Conservation (phyloP, 2,329 filamentous ascomycete genomes). For the Ophiocordyceps robertsii region DNA sequence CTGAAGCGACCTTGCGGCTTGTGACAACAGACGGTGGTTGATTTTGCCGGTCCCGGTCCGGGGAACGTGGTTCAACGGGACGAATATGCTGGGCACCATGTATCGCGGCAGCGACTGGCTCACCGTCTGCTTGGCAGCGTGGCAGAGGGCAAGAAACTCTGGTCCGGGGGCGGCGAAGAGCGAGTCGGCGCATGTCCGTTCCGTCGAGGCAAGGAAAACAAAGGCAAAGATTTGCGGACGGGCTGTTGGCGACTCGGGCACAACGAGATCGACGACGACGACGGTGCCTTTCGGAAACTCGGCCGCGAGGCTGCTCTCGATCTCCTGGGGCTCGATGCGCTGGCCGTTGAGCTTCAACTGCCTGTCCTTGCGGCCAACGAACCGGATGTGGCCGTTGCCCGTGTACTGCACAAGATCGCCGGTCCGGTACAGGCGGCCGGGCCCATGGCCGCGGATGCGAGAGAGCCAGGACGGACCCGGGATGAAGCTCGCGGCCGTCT, state of each 20-base stretch:
- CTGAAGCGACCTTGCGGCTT: neutral
- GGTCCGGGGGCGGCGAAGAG: neutral
- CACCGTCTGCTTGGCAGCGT: neutral
- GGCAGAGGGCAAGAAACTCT: neutral
- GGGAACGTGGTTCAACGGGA: constrained; percentile 12
- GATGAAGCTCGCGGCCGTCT: constrained; percentile 11
- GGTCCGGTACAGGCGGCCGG: constrained; percentile 25
- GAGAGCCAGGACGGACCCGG: constrained; percentile 29
- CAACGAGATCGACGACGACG: neutral
- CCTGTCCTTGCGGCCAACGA: constrained; percentile 1
- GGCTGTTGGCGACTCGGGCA: neutral
- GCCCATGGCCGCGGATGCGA: constrained; percentile 9
- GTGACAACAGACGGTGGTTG: neutral
- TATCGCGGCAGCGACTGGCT: constrained; percentile 14
- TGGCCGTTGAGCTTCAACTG: constrained; percentile 3
- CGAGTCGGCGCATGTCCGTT: neutral
- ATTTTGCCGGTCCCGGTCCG: constrained; percentile 1
- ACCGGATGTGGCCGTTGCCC: neutral
- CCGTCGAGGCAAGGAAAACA: neutral
- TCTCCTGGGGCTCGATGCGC: constrained; percentile 1
- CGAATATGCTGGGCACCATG: constrained; percentile 27
- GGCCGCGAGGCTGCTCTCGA: neutral
- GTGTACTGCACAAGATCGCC: constrained; percentile 31
- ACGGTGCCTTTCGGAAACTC: neutral
- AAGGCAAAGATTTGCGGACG: constrained; percentile 2